phyloP scores from a whole-genome alignment of 2,329 filamentous ascomycete genomes.

The Pyrenochaeta sp. region DNA sequence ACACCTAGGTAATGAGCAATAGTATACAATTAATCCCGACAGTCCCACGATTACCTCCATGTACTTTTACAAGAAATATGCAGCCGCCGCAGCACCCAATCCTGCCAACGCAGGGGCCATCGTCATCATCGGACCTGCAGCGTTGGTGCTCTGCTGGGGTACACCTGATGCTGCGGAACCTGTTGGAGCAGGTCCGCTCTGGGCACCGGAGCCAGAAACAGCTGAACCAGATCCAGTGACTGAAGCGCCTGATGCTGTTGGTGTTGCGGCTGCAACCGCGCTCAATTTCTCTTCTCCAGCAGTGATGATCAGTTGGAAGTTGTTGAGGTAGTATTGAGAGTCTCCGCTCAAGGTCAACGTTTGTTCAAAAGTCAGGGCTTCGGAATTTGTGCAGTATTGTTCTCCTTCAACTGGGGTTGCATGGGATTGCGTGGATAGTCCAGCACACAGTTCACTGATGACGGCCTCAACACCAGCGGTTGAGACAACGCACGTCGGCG shows the following conservation, averaged over 20 bases:
- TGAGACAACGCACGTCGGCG: slow-evolving; percentile 22
- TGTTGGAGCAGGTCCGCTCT: slow-evolving; percentile 2
- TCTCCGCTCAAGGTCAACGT: slow-evolving; percentile 19
- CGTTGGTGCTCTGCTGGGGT: slow-evolving; percentile 17
- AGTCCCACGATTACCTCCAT: too few relatives aligned
- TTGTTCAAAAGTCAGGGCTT: slow-evolving; percentile 4
- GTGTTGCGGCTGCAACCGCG: slow-evolving; percentile 28
- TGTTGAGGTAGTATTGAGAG: slow-evolving; percentile 18
- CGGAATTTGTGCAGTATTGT: slow-evolving; percentile 13
- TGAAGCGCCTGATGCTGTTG: slow-evolving; percentile 18
- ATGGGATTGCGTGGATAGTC: slow-evolving; percentile 2
- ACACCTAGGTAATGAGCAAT: too few relatives aligned
- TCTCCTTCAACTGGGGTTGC: slow-evolving; percentile 2
- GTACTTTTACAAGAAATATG: slow-evolving; percentile 30
- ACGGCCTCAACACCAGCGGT: slow-evolving; percentile 11
- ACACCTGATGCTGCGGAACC: slow-evolving; percentile 6
- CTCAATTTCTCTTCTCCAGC: slow-evolving; percentile 35
- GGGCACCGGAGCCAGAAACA: slow-evolving; percentile 1
- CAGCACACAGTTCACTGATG: slow-evolving; percentile 15
- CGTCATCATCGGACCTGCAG: slow-evolving; percentile 25
- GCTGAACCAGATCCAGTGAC: slow-evolving; percentile 5
- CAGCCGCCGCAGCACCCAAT: slow-evolving; percentile 35
- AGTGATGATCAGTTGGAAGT: slow-evolving; percentile 34
- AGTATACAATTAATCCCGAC: too few relatives aligned
- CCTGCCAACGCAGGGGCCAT: slow-evolving; percentile 35